These are phyloP conservation scores for Phialocephala subalpina DNA, from an alignment of 2,329 filamentous ascomycete species.

Conservation along the genomic window DNA sequence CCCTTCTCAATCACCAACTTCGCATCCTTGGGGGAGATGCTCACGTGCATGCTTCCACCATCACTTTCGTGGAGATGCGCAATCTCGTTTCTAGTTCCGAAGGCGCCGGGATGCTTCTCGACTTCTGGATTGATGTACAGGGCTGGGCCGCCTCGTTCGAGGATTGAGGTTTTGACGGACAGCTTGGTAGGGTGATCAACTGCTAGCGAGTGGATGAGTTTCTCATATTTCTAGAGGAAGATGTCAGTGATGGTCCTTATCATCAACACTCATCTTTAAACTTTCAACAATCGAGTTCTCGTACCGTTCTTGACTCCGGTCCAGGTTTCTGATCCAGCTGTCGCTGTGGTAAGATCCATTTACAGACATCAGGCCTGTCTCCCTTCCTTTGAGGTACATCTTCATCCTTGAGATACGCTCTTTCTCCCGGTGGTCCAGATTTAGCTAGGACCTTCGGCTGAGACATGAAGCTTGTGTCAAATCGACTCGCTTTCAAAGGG, in stretches of 20 bases:
- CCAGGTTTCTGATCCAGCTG: slow-evolving; percentile 6
- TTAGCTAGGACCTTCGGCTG: neutral
- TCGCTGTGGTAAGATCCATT: slow-evolving; percentile 17
- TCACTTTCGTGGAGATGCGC: slow-evolving; percentile 29
- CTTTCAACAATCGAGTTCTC: neutral
- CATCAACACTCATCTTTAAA: neutral
- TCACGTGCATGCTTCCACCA: slow-evolving; percentile 29
- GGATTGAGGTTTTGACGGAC: slow-evolving; percentile 8
- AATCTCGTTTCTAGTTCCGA: slow-evolving; percentile 17
- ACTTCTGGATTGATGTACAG: slow-evolving; percentile 5
- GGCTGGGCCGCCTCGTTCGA: slow-evolving; percentile 15
- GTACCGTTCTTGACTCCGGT: slow-evolving; percentile 7
- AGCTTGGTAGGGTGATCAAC: neutral
- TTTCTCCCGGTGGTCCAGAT: slow-evolving; percentile 1
- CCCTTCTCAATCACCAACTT: slow-evolving; percentile 31
- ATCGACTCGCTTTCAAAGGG: neutral
- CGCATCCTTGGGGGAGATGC: slow-evolving; percentile 27
- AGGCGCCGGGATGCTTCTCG: slow-evolving; percentile 14
- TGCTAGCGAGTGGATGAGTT: slow-evolving; percentile 4
- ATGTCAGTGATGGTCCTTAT: too few relatives aligned
- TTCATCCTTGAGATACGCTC: slow-evolving; percentile 9
- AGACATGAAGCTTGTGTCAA: slow-evolving; percentile 2
- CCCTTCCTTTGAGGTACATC: slow-evolving; percentile 11
- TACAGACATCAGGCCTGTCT: slow-evolving; percentile 5
- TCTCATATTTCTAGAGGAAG: neutral